Percentiles rank a stretch among this genome's conserved stretches.
These are phyloP conservation scores for Phialophora expanda DNA, from an alignment of 2,329 filamentous ascomycete genomes.

Conservation along the genomic window DNA sequence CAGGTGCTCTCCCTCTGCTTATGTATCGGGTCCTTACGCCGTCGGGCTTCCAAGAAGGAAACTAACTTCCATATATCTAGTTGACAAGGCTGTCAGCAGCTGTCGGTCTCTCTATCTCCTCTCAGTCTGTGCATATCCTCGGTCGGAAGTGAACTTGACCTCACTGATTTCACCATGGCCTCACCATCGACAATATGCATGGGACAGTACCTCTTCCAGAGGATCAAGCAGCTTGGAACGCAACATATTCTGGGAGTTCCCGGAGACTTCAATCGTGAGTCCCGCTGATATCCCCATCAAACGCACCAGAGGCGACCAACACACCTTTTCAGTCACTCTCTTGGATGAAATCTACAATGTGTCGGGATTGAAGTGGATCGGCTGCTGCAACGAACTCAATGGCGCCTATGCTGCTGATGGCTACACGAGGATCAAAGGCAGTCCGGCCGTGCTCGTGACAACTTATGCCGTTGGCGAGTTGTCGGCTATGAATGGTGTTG, in stretches of 20 bases:
- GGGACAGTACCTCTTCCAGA: constrained; percentile 56
- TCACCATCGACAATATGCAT: constrained; percentile 35
- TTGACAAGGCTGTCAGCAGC: neutral
- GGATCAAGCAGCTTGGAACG: constrained; percentile 56
- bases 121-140: neutral
- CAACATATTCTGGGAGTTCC: constrained; percentile 58
- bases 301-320: neutral
- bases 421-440: constrained; percentile 72
- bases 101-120: neutral
- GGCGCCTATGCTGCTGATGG: constrained; percentile 76
- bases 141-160: neutral
- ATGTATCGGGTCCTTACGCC: neutral
- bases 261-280: constrained; percentile 47
- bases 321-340: constrained; percentile 45
- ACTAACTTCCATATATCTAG: neutral
- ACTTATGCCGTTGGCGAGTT: constrained; percentile 65
- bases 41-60: neutral
- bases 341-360: constrained; percentile 60
- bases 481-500: constrained; percentile 44
- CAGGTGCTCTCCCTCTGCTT: neutral
- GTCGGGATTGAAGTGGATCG: constrained; percentile 50
- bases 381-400: constrained; percentile 67
- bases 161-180: constrained; percentile 23
- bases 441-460: constrained; percentile 58
- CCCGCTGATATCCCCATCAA: neutral